A percentile compares a stretch with the other conserved stretches of the same genome.
Conservation (phyloP, 176 grass and related monocot species). For the Cenchrus purpureus region DNA sequence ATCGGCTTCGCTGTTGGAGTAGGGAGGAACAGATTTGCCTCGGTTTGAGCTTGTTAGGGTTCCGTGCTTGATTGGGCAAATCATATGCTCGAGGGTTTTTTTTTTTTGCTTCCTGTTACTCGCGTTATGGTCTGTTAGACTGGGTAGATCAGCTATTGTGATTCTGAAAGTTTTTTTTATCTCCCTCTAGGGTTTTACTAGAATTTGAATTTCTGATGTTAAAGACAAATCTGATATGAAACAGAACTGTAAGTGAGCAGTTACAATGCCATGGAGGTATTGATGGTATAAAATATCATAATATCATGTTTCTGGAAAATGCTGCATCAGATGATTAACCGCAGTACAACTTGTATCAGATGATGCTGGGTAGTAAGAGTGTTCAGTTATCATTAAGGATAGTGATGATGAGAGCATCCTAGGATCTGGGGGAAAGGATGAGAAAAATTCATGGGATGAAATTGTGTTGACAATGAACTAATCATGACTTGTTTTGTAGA, state of each 20-base stretch:
- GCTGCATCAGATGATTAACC: not conserved
- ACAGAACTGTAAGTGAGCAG: not conserved
- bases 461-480: conserved; percentile 24
- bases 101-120: conserved; percentile 6
- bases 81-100: not conserved
- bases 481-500: conserved; percentile 28
- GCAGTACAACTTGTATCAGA: not conserved
- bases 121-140: conserved; percentile 1
- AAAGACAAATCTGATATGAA: conserved; percentile 21
- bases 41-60: not conserved
- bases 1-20: not conserved
- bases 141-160: not conserved
- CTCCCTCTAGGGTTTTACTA: conserved; percentile 24
- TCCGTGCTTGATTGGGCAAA: not conserved
- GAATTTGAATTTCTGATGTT: not conserved
- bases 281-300: not conserved
- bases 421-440: not conserved
- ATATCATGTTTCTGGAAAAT: not conserved
- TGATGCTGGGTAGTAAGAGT: conserved; percentile 5
- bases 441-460: not conserved
- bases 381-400: not conserved
- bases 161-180: not conserved
- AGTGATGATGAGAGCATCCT: not conserved
- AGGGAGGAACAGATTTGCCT: conserved; percentile 8
- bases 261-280: not conserved